Evolutionary conservation across 1,139 yeast species (phyloP).

Genomic region (Martiniozyma asiatica): DNA sequence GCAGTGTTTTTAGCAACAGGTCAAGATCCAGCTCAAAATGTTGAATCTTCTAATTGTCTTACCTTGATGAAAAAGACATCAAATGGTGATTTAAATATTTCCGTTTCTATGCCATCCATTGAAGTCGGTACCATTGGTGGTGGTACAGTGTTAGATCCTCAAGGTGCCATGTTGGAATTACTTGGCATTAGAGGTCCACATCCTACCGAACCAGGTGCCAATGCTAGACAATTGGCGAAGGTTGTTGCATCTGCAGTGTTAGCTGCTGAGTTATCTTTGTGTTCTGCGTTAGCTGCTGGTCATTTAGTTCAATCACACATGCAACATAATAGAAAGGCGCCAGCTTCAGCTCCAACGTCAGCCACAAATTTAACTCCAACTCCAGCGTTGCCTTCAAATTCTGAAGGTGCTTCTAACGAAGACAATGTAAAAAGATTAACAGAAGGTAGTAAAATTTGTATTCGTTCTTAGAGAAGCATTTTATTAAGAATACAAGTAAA

Average conservation of each 20-base stretch:
- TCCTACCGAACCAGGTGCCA: constrained; percentile 85
- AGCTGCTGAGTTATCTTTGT: constrained; percentile 90
- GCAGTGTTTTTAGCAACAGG: constrained; percentile 93
- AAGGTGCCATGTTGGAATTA: constrained; percentile 89
- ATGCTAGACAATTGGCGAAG: constrained; percentile 91
- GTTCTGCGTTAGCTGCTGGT: constrained; percentile 96
- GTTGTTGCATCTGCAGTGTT: constrained; percentile 90
- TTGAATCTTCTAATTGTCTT: constrained; percentile 94
- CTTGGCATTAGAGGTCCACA: constrained; percentile 95
- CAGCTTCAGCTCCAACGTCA: constrained; percentile 18
- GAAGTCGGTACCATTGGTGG: constrained; percentile 99
- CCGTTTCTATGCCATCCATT: constrained; percentile 97
- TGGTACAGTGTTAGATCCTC: constrained; percentile 95
- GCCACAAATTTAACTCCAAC: constrained; percentile 14
- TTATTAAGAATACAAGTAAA: too few species aligned
- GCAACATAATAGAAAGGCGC: constrained; percentile 68
- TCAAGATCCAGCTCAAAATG: constrained; percentile 98
- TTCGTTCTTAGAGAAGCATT: constrained; percentile 34
- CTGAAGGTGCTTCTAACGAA: constrained; percentile 2
- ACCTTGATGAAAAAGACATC: constrained; percentile 77
- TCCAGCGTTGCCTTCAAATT: too few species aligned
- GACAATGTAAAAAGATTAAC: constrained; percentile 43
- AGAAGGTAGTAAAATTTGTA: constrained; percentile 65
- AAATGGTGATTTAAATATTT: constrained; percentile 70
- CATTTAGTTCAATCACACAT: constrained; percentile 96